Percentiles rank a stretch among this genome's conserved stretches.
Evolutionary conservation across 768 basidiomycete species (phyloP).

Genomic region (Tulasnella sp.): DNA sequence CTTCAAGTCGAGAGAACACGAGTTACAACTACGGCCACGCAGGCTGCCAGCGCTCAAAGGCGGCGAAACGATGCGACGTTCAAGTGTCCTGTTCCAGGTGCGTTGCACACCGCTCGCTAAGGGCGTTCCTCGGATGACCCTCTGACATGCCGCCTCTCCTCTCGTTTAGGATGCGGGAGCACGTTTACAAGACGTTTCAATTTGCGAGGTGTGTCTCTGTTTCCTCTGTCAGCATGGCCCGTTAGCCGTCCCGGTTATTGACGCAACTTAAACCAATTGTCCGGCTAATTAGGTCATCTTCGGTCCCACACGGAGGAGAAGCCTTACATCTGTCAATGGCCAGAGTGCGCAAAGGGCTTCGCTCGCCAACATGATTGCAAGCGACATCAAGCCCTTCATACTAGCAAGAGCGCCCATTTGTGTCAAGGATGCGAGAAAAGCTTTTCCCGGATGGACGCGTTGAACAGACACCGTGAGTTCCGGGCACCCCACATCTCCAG

Average conservation of each 20-base stretch:
- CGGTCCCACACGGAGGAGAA: slow-evolving; percentile 93
- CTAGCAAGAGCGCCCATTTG: slow-evolving; percentile 68
- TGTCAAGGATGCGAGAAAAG: slow-evolving; percentile 91
- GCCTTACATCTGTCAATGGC: slow-evolving; percentile 88
- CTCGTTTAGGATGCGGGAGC: slow-evolving; percentile 56
- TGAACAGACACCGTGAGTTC: slow-evolving; percentile 65
- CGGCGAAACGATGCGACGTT: slow-evolving; percentile 87
- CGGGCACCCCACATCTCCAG: background rate
- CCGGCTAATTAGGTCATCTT: slow-evolving; percentile 57
- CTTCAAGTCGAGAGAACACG: slow-evolving; percentile 88
- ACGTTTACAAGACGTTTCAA: slow-evolving; percentile 95
- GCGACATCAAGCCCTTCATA: slow-evolving; percentile 87
- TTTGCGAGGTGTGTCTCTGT: slow-evolving; percentile 50
- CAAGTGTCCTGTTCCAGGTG: slow-evolving; percentile 75
- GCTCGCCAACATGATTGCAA: slow-evolving; percentile 97
- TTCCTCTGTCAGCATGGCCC: background rate
- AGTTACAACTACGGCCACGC: slow-evolving; percentile 90
- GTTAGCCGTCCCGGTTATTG: slow-evolving; percentile 9
- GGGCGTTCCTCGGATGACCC: background rate
- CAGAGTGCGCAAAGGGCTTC: slow-evolving; percentile 90
- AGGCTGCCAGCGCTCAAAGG: slow-evolving; percentile 80
- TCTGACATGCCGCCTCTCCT: background rate
- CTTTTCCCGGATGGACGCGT: slow-evolving; percentile 85
- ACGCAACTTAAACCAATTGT: slow-evolving; percentile 9
- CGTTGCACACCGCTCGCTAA: background rate